These are phyloP conservation scores for Candida xyloterini DNA, from an alignment of 805 yeast genomes.

Conservation along the genomic window DNA sequence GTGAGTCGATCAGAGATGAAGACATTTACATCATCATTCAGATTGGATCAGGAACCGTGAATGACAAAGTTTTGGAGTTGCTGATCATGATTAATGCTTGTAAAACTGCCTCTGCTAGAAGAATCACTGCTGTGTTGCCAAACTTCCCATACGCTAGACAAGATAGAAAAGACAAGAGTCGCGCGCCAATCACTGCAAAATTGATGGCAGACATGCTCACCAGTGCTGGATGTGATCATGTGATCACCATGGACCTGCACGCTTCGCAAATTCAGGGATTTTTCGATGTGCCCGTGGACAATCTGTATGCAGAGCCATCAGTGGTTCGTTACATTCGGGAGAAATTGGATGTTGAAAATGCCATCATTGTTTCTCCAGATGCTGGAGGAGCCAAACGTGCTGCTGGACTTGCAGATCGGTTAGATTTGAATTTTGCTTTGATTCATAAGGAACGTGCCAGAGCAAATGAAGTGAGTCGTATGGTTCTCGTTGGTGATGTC, in stretches of 20 bases:
- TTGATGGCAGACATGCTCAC: conserved; percentile 78
- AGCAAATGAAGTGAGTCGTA: conserved; percentile 79
- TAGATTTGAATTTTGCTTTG: conserved; percentile 78
- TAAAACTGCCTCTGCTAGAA: conserved; percentile 76
- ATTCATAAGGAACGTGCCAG: conserved; percentile 82
- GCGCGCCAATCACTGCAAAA: conserved; percentile 86
- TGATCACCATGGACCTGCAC: conserved; percentile 82
- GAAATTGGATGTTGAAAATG: conserved; percentile 51
- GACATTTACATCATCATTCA: conserved; percentile 78
- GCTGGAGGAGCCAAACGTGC: conserved; percentile 92
- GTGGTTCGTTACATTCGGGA: conserved; percentile 73
- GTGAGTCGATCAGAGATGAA: conserved; percentile 82
- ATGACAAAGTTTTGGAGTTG: conserved; percentile 71
- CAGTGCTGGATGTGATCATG: conserved; percentile 84
- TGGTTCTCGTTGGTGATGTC: conserved; percentile 87
- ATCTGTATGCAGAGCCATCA: conserved; percentile 79
- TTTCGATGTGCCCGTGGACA: conserved; percentile 79
- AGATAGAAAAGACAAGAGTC: conserved; percentile 78
- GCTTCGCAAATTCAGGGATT: conserved; percentile 91
- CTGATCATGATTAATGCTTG: conserved; percentile 80
- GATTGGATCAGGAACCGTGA: conserved; percentile 74
- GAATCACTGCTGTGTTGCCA: conserved; percentile 80
- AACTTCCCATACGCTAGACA: conserved; percentile 88
- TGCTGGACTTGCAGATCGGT: conserved; percentile 76
- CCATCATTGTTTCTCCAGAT: conserved; percentile 82